phyloP scores from a whole-genome alignment of 73 alveolate species.

The Tetrahymena elliotti region DNA sequence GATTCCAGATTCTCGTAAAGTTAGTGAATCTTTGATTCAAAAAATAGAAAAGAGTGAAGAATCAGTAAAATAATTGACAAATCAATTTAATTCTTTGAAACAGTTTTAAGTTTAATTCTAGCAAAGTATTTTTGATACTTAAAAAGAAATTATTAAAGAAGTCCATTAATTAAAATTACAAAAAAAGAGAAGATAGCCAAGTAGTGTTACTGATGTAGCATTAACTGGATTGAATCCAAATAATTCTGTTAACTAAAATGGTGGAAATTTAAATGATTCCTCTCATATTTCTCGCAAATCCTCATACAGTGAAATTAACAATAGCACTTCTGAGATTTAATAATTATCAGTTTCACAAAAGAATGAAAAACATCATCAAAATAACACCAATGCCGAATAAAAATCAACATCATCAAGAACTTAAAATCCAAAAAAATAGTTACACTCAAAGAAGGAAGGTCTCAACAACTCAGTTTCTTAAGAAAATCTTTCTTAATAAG shows the following conservation, averaged over 20 bases:
- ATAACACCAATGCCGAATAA: neutral
- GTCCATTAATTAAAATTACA: neutral
- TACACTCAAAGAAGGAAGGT: neutral
- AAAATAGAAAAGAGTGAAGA: neutral
- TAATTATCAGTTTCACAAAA: neutral
- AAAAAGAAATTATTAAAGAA: neutral
- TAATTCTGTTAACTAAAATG: neutral
- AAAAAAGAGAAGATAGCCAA: neutral
- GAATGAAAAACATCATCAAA: neutral
- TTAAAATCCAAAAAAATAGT: too few species aligned
- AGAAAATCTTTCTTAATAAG: neutral
- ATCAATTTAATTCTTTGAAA: neutral
- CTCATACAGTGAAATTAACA: neutral
- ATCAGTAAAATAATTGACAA: neutral
- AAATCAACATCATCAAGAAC: neutral
- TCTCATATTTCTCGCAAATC: neutral
- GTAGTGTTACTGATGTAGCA: neutral
- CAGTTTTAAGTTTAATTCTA: neutral
- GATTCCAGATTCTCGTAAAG: neutral
- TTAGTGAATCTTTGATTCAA: neutral
- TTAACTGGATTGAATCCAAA: neutral
- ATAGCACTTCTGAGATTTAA: neutral
- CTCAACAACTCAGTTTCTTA: neutral
- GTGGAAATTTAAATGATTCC: neutral
- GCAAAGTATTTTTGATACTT: neutral